Percentiles rank a stretch among this genome's conserved stretches.
Conservation (phyloP, 805 yeast species). For the baker's yeast (Saccharomyces cerevisiae) region DNA sequence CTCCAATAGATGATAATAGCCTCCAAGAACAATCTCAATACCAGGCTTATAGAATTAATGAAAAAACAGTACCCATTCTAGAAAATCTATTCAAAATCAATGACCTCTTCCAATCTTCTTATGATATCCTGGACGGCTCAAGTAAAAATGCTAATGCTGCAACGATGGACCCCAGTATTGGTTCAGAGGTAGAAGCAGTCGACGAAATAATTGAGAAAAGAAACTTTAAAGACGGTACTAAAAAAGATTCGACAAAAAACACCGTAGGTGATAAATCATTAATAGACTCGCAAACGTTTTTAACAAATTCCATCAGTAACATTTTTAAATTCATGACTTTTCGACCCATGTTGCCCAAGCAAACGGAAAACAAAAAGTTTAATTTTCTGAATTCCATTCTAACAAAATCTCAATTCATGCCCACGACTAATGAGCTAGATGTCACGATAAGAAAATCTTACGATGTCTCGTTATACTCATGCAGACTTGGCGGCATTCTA, state of each 20-base stretch:
- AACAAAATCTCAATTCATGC: constrained; percentile 13
- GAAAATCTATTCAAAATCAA: constrained; percentile 43
- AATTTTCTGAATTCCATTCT: constrained; percentile 15
- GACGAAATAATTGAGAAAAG: background rate
- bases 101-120: background rate
- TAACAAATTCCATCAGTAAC: constrained; percentile 31
- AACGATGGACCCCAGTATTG: background rate
- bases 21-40: background rate
- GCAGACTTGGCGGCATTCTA: constrained; percentile 49
- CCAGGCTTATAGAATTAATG: constrained; percentile 7
- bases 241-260: background rate
- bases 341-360: constrained; percentile 38
- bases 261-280: background rate
- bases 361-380: constrained; percentile 11
- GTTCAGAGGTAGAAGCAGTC: background rate
- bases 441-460: constrained; percentile 24
- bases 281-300: constrained; percentile 24
- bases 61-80: constrained; percentile 29
- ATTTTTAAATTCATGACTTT: constrained; percentile 37
- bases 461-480: constrained; percentile 41
- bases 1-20: constrained; percentile 1
- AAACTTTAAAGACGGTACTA: background rate
- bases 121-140: background rate
- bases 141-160: background rate
- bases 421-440: constrained; percentile 18